Conservation (phyloP, 2,329 filamentous ascomycete species). For the Cordyceps tenuipes region DNA sequence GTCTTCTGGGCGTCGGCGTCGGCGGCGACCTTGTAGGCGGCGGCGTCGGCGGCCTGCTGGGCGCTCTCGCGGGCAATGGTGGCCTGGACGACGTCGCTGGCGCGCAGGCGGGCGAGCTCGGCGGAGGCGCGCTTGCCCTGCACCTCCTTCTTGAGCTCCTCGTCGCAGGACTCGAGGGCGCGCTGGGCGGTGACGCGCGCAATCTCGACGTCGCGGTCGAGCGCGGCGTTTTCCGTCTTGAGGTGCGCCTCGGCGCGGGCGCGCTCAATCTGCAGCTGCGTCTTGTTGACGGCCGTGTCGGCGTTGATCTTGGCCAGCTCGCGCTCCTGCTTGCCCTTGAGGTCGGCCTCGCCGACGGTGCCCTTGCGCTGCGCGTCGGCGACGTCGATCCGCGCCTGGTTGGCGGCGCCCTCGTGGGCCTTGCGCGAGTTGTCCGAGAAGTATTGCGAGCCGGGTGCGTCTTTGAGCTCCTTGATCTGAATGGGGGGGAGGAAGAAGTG, state of each 20-base stretch:
- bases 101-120: conserved; percentile 72
- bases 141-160: conserved; percentile 71
- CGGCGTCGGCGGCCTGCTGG: conserved; percentile 55
- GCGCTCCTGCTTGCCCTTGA: conserved; percentile 72
- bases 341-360: conserved; percentile 69
- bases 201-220: conserved; percentile 67
- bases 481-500: background rate
- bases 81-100: conserved; percentile 64
- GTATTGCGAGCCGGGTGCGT: conserved; percentile 73
- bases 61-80: conserved; percentile 56
- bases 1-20: conserved; percentile 46
- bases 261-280: conserved; percentile 74
- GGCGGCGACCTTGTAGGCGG: conserved; percentile 32
- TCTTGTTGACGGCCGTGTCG: conserved; percentile 76
- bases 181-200: conserved; percentile 66
- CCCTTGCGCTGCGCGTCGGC: conserved; percentile 56
- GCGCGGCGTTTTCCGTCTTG: conserved; percentile 61
- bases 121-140: conserved; percentile 70
- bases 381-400: conserved; percentile 64
- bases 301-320: conserved; percentile 84
- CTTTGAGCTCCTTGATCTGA: conserved; percentile 68
- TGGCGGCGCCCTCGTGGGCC: conserved; percentile 76
- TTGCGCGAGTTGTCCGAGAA: conserved; percentile 76
- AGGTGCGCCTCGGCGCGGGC: conserved; percentile 70
- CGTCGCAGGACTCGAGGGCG: conserved; percentile 65